Evolutionary conservation across 257 asterid species (phyloP).

Genomic region (Nicotiana tabacum): DNA sequence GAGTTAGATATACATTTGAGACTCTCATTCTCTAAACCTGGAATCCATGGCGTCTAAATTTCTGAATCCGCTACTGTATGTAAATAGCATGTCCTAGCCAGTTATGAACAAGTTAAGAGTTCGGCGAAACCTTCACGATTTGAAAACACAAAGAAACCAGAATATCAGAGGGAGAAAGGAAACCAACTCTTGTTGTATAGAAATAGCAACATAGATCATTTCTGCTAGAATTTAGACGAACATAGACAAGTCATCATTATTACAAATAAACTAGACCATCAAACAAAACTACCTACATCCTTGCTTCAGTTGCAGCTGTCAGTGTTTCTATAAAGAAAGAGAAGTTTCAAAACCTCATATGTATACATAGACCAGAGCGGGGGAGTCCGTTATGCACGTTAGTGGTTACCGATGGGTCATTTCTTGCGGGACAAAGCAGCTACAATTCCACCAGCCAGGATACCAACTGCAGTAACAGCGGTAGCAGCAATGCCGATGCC

Average conservation of each 20-base stretch:
- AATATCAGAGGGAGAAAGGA: background rate
- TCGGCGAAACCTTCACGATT: background rate
- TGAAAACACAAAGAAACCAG: background rate
- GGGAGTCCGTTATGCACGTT: background rate
- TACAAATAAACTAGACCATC: background rate
- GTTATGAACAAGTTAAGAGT: background rate
- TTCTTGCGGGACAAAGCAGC: slow-evolving; percentile 19
- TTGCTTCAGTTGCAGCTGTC: background rate
- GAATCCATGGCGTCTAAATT: background rate
- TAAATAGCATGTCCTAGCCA: background rate
- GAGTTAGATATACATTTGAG: no score
- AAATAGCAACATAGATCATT: background rate
- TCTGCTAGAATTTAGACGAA: background rate
- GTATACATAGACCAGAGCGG: background rate
- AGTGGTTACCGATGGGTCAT: background rate
- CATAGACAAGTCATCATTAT: background rate
- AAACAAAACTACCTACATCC: background rate
- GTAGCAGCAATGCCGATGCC: slow-evolving; percentile 26
- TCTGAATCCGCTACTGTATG: background rate
- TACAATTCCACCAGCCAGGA: slow-evolving; percentile 19
- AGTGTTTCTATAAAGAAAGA: background rate
- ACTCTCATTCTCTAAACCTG: no score
- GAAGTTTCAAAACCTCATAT: background rate
- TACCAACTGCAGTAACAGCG: slow-evolving; percentile 20
- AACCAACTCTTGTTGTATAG: background rate